Percentiles rank a stretch among this genome's conserved stretches.
Conservation (phyloP, 441 rosid species). For the Pelargonium hybrid region DNA sequence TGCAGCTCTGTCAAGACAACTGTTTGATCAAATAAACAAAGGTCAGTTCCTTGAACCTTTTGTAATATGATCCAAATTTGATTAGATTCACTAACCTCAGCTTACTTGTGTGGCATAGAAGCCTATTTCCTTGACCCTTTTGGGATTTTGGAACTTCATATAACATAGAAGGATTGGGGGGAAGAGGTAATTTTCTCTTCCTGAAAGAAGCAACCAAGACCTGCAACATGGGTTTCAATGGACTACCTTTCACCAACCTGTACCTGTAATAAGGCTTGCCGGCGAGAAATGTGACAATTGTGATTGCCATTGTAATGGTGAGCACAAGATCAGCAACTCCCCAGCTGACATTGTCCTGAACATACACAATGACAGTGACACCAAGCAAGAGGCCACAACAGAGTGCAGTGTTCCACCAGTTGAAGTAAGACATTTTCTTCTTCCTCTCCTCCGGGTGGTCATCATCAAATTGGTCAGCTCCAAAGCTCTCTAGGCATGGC, state of each 20-base stretch:
- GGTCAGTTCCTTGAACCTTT: neutral
- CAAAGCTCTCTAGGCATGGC: conserved; percentile 33
- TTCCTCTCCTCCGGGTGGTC: conserved; percentile 24
- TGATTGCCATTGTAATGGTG: conserved; percentile 19
- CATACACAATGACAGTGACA: conserved; percentile 22
- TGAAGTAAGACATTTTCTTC: conserved; percentile 35
- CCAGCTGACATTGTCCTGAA: conserved; percentile 24
- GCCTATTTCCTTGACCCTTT: conserved; percentile 17
- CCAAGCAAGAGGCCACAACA: conserved; percentile 29
- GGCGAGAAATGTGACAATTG: conserved; percentile 15
- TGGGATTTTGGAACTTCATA: conserved; percentile 13
- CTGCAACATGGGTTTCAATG: conserved; percentile 26
- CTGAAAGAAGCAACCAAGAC: conserved; percentile 24
- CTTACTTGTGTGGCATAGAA: conserved; percentile 23
- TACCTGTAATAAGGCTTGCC: conserved; percentile 28
- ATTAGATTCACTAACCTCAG: conserved; percentile 19
- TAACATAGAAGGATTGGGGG: conserved; percentile 20
- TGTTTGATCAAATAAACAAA: conserved; percentile 8
- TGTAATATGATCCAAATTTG: neutral
- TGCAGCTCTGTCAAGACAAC: conserved; percentile 33
- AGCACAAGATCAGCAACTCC: conserved; percentile 22
- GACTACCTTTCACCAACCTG: conserved; percentile 22
- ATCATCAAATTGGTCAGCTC: conserved; percentile 35
- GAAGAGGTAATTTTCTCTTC: conserved; percentile 26
- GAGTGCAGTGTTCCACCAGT: conserved; percentile 30